Evolutionary conservation across 495 filamentous ascomycete genomes (phyloP).

Genomic region (Neurospora terricola): DNA sequence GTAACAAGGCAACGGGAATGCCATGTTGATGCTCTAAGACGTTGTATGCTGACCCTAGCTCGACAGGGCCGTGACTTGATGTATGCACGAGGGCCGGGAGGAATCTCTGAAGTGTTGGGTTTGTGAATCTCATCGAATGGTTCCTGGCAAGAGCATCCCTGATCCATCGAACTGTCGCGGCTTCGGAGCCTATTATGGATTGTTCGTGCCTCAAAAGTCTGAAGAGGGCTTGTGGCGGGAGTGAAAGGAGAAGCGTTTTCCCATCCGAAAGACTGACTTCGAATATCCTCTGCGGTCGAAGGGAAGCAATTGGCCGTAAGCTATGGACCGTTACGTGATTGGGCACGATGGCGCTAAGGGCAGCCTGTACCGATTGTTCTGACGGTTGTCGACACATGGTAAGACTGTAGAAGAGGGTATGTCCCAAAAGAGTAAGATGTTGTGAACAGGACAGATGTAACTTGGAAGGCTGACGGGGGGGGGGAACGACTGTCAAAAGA

Average conservation of each 20-base stretch:
- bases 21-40: constrained; percentile 19
- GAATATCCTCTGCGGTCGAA: constrained; percentile 26
- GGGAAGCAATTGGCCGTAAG: constrained; percentile 18
- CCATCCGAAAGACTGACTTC: constrained; percentile 24
- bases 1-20: constrained; percentile 18
- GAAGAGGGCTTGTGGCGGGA: constrained; percentile 23
- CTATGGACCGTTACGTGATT: constrained; percentile 19
- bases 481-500: neutral
- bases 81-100: constrained; percentile 28
- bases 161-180: constrained; percentile 23
- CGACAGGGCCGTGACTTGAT: constrained; percentile 6
- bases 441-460: neutral
- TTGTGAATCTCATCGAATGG: neutral
- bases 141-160: constrained; percentile 1
- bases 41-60: constrained; percentile 20
- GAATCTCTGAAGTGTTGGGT: constrained; percentile 1
- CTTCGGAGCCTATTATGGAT: constrained; percentile 23
- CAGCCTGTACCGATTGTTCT: constrained; percentile 21
- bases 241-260: constrained; percentile 22
- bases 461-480: neutral
- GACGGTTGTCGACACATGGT: constrained; percentile 29
- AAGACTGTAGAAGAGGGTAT: neutral
- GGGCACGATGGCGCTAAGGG: constrained; percentile 19
- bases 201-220: constrained; percentile 34
- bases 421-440: neutral